Evolutionary conservation across 495 filamentous ascomycete genomes (phyloP), one percentile per base, ranked within the genome.

Genomic region (Talaromyces proteolyticus): DNA sequence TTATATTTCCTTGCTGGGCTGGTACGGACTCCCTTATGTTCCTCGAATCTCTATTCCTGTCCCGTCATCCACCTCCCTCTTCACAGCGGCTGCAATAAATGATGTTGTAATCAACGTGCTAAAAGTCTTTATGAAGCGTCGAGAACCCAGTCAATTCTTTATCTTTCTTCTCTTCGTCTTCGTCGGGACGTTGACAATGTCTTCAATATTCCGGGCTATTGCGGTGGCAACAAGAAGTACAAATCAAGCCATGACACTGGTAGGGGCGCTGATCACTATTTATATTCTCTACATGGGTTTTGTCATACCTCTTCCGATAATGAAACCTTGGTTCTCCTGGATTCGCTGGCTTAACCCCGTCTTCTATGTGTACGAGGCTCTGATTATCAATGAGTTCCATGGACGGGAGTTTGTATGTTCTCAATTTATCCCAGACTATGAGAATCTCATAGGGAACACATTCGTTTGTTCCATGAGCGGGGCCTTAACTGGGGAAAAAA

Each of bases 301-400:
- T 39, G 57, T 64, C 3, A 29, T 77, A 2, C 72, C 73, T 2
- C 59, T 62, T 4, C 58, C 61, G 2, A 65, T 66, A 41, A 76
- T 75, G 73, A 64, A 70, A 37, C 64, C 64, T 2, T 77, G 74
- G 76, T 69, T 75, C 37, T 58, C 52, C 8, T 75, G 72, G 72
- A 65, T 74, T 18, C 62, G 67, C 44, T 74, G 65, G 26, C 46
- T 75, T 38, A 72, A 74, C 25, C 72, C 72, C 0, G 64, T 74
- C 5, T 64, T 52, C 18, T 75, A 75, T 23, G 54, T 66, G 1
- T 75, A 72, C 44, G 72, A 75, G 47, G 58, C 62, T n/a, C 42
- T 75, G 3, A 56, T 75, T 17, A 62, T 61, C 6, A 74, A 73
- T 43, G 86, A 91, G 56, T 85, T 88, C 47, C 66, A 78, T 58